Evolutionary conservation across 1,139 yeast species (phyloP).

Genomic region (Pichia sp.): DNA sequence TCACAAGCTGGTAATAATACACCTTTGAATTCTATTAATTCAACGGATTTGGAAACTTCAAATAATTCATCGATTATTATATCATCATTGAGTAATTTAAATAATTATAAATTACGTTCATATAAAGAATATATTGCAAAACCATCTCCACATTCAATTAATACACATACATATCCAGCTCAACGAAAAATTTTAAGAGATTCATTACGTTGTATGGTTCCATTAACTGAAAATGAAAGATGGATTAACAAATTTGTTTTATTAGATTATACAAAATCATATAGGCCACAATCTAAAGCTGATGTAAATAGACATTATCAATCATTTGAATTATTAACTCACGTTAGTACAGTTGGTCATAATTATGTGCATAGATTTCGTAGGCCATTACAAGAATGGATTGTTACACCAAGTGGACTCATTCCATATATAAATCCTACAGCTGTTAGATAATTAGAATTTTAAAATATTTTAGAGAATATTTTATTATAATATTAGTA

Average conservation of each 20-base stretch:
- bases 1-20: not conserved
- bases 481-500: too few relatives aligned
- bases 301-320: constrained; percentile 8
- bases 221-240: constrained; percentile 27
- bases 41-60: too few relatives aligned
- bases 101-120: constrained; percentile 3
- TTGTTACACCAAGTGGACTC: constrained; percentile 30
- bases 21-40: too few relatives aligned
- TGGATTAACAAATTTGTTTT: constrained; percentile 29
- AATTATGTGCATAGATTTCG: constrained; percentile 13
- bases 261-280: constrained; percentile 16
- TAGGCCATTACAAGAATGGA: constrained; percentile 29
- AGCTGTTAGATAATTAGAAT: not conserved
- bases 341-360: constrained; percentile 7
- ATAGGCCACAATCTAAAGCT: constrained; percentile 12
- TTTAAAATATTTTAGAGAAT: not conserved
- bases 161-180: constrained; percentile 17
- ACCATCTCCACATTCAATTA: constrained; percentile 1
- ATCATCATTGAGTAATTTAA: too few relatives aligned
- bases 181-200: constrained; percentile 26
- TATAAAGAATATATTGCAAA: constrained; percentile 17
- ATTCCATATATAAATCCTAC: constrained; percentile 19
- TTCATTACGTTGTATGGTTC: constrained; percentile 29
- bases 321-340: constrained; percentile 10
- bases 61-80: too few relatives aligned